Conservation (phyloP, 805 yeast genomes). For the Candida taoyuanica region DNA sequence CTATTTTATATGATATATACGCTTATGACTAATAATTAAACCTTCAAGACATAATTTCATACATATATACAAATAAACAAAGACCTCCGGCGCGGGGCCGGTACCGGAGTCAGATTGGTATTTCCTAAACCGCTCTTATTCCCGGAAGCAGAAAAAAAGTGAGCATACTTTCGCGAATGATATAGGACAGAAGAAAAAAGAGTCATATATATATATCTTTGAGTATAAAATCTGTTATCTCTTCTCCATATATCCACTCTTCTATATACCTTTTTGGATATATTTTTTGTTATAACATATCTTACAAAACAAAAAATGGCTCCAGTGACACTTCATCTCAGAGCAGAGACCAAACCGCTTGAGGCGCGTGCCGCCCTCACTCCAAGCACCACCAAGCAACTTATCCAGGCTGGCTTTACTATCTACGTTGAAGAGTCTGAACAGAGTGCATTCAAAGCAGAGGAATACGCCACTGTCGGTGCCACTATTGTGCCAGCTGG, state of each 20-base stretch:
- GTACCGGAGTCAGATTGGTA: no score
- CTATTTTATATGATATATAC: no score
- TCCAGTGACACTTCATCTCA: conserved; percentile 70
- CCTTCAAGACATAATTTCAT: neutral
- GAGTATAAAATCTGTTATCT: no score
- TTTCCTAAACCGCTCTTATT: no score
- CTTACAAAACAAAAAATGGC: conserved; percentile 20
- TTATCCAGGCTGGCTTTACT: conserved; percentile 83
- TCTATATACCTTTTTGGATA: neutral
- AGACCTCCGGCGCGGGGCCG: neutral
- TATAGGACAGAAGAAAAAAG: no score
- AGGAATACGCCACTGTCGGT: conserved; percentile 78
- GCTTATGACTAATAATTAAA: no score
- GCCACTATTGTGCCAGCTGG: conserved; percentile 88
- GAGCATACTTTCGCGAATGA: no score
- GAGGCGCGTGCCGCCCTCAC: conserved; percentile 98
- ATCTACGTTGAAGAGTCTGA: conserved; percentile 84
- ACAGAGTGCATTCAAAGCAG: conserved; percentile 72
- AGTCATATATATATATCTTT: no score
- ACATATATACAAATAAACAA: neutral
- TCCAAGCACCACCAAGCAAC: conserved; percentile 80
- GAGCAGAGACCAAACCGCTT: conserved; percentile 96
- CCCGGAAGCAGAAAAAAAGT: no score
- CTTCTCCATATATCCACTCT: neutral
- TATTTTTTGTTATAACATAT: no score